Conservation (phyloP, 2,329 filamentous ascomycete genomes). For the Nothophaeocryptopus gaeumannii region DNA sequence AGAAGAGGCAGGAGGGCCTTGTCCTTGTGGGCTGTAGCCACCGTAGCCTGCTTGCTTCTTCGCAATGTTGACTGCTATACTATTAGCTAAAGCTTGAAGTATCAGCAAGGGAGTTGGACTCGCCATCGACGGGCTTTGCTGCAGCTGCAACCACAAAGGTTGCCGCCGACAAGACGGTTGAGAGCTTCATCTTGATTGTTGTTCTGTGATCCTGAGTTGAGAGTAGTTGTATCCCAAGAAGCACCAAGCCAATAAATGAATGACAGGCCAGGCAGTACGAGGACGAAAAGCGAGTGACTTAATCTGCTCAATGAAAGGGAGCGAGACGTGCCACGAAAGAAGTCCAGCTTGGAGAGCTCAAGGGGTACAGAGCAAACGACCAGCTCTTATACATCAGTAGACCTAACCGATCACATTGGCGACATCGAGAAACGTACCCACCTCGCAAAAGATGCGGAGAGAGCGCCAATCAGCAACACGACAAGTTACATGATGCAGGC, state of each 20-base stretch:
- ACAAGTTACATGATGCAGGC: no score
- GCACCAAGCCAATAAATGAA: background rate
- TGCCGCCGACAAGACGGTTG: background rate
- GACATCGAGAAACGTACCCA: no score
- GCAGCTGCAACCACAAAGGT: background rate
- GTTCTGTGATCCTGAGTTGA: background rate
- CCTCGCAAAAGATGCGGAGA: no score
- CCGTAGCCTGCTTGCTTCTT: background rate
- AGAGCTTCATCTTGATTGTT: slow-evolving; percentile 7
- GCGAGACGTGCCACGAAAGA: background rate
- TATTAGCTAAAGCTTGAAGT: background rate
- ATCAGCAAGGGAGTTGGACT: background rate
- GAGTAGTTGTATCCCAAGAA: background rate
- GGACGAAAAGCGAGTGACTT: background rate
- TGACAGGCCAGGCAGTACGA: background rate
- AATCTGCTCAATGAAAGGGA: slow-evolving; percentile 8
- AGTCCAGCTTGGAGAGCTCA: background rate
- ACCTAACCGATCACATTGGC: no score
- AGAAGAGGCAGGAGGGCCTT: slow-evolving; percentile 4
- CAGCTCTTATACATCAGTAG: background rate
- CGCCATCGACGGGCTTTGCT: slow-evolving; percentile 3
- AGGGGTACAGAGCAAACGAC: background rate
- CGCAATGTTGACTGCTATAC: background rate
- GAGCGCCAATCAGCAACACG: no score
- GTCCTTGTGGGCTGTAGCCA: background rate